Percentiles rank a stretch among this genome's conserved stretches.
Evolutionary conservation across 345 rosid species (phyloP).

Genomic region (Salix caprea): DNA sequence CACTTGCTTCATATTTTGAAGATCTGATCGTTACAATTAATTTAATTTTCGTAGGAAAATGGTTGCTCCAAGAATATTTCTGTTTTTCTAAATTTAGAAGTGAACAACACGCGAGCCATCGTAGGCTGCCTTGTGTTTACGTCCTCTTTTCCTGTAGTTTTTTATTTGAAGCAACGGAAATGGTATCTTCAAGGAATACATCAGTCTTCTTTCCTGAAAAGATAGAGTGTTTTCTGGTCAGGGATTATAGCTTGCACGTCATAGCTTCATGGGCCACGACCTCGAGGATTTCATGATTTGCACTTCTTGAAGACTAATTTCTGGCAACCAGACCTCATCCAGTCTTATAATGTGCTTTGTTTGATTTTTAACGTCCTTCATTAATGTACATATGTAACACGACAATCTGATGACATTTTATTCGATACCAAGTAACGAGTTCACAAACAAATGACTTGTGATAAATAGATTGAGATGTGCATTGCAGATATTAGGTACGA

Average conservation of each 20-base stretch:
- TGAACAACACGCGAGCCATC: background rate
- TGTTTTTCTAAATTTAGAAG: background rate
- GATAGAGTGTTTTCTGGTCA: background rate
- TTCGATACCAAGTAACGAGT: too few species aligned
- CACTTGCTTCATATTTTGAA: background rate
- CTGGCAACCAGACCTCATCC: background rate
- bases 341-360: background rate
- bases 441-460: too few species aligned
- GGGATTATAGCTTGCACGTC: conserved; percentile 16
- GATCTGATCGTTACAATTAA: background rate
- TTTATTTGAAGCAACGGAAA: background rate
- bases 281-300: background rate
- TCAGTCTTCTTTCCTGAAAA: conserved; percentile 10
- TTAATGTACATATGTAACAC: too few species aligned
- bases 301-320: background rate
- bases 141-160: background rate
- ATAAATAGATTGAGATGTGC: too few species aligned
- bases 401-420: too few species aligned
- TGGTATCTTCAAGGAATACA: conserved; percentile 4
- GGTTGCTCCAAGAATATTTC: background rate
- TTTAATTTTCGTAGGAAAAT: background rate
- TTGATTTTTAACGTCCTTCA: too few species aligned
- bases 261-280: background rate
- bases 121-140: background rate
- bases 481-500: rapidly evolving